A percentile compares a stretch with the other conserved stretches of the same genome.
Conservation (phyloP, 75 land plant species). For the Ceratopteris richardii region DNA sequence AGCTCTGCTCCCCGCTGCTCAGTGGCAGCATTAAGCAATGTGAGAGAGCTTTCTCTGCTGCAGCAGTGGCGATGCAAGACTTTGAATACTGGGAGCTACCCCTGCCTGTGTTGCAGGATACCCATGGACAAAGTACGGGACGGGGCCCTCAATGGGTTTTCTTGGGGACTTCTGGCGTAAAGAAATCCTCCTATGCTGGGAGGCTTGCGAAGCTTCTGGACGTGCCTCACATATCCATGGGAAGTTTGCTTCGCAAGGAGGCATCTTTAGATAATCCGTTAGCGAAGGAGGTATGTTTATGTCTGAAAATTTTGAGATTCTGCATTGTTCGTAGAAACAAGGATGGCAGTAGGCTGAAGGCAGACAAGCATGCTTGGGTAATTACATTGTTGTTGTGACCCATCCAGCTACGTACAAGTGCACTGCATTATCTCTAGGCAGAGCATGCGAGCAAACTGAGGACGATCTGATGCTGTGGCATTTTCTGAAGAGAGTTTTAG, state of each 20-base stretch:
- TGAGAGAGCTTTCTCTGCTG: not conserved
- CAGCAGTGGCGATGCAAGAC: not conserved
- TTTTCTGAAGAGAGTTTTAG: no score
- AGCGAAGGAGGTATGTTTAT: constrained; percentile 43
- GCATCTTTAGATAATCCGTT: constrained; percentile 28
- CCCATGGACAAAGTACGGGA: constrained; percentile 15
- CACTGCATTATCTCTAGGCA: no score
- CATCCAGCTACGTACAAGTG: no score
- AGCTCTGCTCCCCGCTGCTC: no score
- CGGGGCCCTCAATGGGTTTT: constrained; percentile 72
- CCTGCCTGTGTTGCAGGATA: constrained; percentile 3
- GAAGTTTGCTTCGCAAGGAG: constrained; percentile 51
- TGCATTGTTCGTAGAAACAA: not conserved
- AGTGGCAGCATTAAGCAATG: no score
- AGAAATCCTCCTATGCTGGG: constrained; percentile 45
- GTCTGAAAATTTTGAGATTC: not conserved
- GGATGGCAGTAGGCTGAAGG: not conserved
- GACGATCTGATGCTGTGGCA: no score
- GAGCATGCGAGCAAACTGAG: no score
- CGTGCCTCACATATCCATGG: constrained; percentile 65
- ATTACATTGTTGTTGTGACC: no score
- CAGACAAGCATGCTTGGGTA: not conserved
- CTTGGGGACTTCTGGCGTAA: constrained; percentile 49
- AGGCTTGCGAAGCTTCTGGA: constrained; percentile 45
- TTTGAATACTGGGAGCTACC: not conserved